Percentiles rank a stretch among this genome's conserved stretches.
phyloP scores from a whole-genome alignment of 1,284 basidiomycete species.

The Fomitopsis betulina region DNA sequence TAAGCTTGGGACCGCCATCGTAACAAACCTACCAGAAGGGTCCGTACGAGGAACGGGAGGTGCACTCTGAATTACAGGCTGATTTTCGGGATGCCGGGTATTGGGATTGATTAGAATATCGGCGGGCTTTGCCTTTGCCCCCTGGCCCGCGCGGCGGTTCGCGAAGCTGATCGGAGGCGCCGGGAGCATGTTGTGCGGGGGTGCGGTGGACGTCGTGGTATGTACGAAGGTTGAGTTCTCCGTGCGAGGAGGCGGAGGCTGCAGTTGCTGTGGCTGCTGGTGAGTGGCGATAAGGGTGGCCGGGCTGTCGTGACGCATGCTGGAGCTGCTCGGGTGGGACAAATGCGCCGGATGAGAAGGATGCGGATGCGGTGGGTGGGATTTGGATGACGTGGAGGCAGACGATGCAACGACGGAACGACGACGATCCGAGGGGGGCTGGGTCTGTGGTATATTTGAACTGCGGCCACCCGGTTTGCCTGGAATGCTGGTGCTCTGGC shows the following conservation, averaged over 20 bases:
- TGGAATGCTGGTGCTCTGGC: background rate
- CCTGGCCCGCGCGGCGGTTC: conserved; percentile 53
- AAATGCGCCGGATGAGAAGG: background rate
- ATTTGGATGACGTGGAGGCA: conserved; percentile 14
- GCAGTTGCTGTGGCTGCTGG: conserved; percentile 9
- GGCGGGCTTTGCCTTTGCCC: conserved; percentile 64
- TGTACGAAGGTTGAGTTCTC: conserved; percentile 8
- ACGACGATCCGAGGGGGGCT: conserved; percentile 12
- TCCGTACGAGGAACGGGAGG: conserved; percentile 59
- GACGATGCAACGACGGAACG: conserved; percentile 21
- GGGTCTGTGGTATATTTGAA: conserved; percentile 27
- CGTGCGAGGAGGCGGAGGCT: background rate
- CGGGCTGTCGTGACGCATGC: conserved; percentile 7
- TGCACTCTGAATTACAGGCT: conserved; percentile 66
- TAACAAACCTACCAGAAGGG: conserved; percentile 32
- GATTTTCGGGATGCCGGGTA: conserved; percentile 50
- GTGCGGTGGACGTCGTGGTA: conserved; percentile 7
- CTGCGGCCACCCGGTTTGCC: conserved; percentile 27
- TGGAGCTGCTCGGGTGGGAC: conserved; percentile 14
- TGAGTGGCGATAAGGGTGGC: conserved; percentile 2
- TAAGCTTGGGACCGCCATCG: conserved; percentile 64
- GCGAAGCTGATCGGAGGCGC: conserved; percentile 73
- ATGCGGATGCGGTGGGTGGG: background rate
- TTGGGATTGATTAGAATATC: conserved; percentile 73
- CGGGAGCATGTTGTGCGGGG: conserved; percentile 37